A percentile compares a stretch with the other conserved stretches of the same genome.
phyloP scores from a whole-genome alignment of 768 basidiomycete genomes.

The Tylopilus intermedius region DNA sequence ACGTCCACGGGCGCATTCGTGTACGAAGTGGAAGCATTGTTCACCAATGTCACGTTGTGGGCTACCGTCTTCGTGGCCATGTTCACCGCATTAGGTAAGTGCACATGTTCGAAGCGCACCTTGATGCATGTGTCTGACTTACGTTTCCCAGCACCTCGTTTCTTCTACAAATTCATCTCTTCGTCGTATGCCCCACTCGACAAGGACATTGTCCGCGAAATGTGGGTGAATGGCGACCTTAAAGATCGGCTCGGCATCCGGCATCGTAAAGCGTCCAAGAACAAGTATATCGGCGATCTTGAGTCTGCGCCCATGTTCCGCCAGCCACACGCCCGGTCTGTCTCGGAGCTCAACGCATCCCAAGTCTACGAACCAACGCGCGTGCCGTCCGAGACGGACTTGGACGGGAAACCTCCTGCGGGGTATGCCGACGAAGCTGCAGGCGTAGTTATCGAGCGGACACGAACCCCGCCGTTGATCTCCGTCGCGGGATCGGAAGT shows the following conservation, averaged over 20 bases:
- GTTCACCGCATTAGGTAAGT: conserved; percentile 64
- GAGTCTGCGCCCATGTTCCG: conserved; percentile 74
- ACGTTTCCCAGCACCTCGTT: conserved; percentile 63
- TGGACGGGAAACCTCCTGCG: conserved; percentile 10
- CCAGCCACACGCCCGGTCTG: conserved; percentile 57
- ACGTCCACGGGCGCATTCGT: conserved; percentile 69
- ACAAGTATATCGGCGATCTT: conserved; percentile 32
- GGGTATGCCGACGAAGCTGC: neutral
- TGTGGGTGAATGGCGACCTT: conserved; percentile 79
- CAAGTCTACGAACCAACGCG: conserved; percentile 46
- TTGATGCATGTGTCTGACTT: conserved; percentile 13
- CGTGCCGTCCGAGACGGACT: conserved; percentile 24
- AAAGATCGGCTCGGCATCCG: conserved; percentile 75
- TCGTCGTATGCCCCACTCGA: conserved; percentile 76
- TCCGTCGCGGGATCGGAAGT: conserved; percentile 9
- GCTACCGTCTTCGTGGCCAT: conserved; percentile 66
- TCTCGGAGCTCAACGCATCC: conserved; percentile 51
- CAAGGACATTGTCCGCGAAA: conserved; percentile 88
- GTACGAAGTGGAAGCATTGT: conserved; percentile 68
- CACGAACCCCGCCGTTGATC: conserved; percentile 5
- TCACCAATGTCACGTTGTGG: conserved; percentile 82
- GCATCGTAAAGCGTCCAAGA: conserved; percentile 54
- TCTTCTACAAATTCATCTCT: conserved; percentile 67
- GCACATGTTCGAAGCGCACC: neutral
- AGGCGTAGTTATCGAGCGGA: too few relatives aligned